Conservation (phyloP, 345 rosid genomes). For the Eucalyptus marginata region DNA sequence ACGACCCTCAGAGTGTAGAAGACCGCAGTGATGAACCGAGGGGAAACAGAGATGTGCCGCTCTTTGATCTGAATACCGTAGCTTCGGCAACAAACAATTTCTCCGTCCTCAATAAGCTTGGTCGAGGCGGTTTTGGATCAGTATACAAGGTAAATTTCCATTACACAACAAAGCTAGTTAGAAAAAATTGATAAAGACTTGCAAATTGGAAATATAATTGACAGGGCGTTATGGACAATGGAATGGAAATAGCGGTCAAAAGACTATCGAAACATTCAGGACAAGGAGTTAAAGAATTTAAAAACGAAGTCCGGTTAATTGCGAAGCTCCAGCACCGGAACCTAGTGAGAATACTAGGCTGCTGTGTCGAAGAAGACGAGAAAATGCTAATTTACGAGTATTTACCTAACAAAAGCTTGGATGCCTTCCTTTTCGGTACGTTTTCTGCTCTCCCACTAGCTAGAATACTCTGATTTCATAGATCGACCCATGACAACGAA, state of each 20-base stretch:
- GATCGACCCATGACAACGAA: neutral
- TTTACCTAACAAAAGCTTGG: conserved; percentile 29
- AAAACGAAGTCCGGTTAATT: conserved; percentile 17
- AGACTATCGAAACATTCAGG: conserved; percentile 15
- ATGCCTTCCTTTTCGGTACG: conserved; percentile 14
- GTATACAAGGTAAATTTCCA: conserved; percentile 1
- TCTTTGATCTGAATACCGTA: conserved; percentile 1
- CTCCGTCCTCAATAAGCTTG: conserved; percentile 4
- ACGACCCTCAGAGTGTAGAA: neutral
- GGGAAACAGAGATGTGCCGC: neutral
- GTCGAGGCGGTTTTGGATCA: conserved; percentile 11
- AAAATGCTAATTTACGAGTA: conserved; percentile 28
- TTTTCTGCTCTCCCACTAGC: neutral
- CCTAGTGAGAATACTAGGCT: conserved; percentile 15
- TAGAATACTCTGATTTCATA: neutral
- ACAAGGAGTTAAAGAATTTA: conserved; percentile 22
- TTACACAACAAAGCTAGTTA: neutral
- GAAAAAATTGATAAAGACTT: neutral
- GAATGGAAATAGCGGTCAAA: conserved; percentile 20
- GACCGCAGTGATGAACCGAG: neutral
- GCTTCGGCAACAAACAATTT: conserved; percentile 4
- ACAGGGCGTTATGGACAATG: conserved; percentile 15
- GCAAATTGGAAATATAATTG: neutral
- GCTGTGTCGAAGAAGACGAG: conserved; percentile 14
- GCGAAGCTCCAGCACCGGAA: conserved; percentile 22